Base-by-base conservation (phyloP, 192 early-diverging fungal species). In the Entomortierella parvispora region DNA sequence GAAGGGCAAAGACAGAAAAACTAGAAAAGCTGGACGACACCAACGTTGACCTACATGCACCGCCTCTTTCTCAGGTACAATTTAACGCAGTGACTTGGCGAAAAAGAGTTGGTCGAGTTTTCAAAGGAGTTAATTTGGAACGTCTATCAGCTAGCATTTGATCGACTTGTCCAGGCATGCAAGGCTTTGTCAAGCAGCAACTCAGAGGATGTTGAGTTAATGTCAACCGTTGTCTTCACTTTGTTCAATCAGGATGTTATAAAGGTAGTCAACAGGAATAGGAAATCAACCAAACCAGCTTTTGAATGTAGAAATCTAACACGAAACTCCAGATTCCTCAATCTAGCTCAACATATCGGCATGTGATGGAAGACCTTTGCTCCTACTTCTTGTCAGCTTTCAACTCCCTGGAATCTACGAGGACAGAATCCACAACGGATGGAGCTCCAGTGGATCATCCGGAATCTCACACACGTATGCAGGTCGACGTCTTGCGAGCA, bases 401-500 rank as follows among this genome's bases (percentile, higher is more conserved):
- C 29, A 48, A 49, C 2, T 20, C 28, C 18, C 32, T 49, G 6
- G 37, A 28, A 3, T 29, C 23, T 4, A 31, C 54, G 43, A 29
- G 23, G 33, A 44, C 14, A 14, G 6, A 18, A 23, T n/a, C 31
- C 23, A 56, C 18, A 56, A 1, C 42, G 44, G 56, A 61, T 15
- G 6, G 11, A 2, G 4, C 22, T 29, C 18, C 12, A n/a, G n/a
- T 10, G 23, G 42, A 18, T 40, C 37, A 40, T 29, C 44, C 58
- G 17, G 63, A 61, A 4, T 44, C 65, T 6, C 4, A 23, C 12
- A 47, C 62, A 34, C 60, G 61, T 11, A 43, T 23, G 5, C 74
- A 65, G n/a, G 72, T 86, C 15, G 83, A 86, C 57, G 71, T 86
- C 8, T 58, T 88, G 10, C 81, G 87, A 20, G 79, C 87, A 26